Evolutionary conservation across 2,329 filamentous ascomycete species (phyloP), one percentile per base, ranked within the genome.

Genomic region (Paracorniculantispora psalliotae): DNA sequence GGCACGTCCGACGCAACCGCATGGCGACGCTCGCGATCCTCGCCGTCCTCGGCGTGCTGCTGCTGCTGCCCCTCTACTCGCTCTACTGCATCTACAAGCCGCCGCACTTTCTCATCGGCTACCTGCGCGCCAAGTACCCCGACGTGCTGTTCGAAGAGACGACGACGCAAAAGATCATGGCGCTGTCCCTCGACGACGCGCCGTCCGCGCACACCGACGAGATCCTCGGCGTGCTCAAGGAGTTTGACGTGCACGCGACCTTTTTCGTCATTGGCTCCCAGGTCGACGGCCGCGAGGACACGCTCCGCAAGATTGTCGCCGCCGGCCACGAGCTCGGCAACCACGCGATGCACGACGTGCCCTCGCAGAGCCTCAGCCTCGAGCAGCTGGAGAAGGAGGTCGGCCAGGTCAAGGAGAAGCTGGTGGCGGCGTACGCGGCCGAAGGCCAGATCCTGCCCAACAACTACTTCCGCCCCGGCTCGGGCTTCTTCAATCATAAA

Each of bases 251-350:
- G 15, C 83, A 79, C 21, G 92, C 92, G 0, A 96, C 92, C 0
- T 94, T 96, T 71, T 97, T 96, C 72, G 81, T 96, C 33, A 96
- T 96, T 66, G 92, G 92, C 9, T 81, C 81, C 2, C 91, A 96
- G 74, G 85, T 91, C 10, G 65, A 77, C 0, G 71, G 68, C 9
- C 67, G 77, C 28, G 80, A 87, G 67, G 74, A 76, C 6, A 72
- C 80, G 3, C 76, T 91, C 33, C 73, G 79, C 46, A 76, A 82
- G 41, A 75, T 89, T 1, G 77, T 90, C n/a, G 75, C 76, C 39
- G 76, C 74, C 51, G 86, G 86, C 23, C 83, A 89, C 70, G 89
- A 92, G 76, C 77, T 96, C 3, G 92, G 83, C 25, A 96, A 96
- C 73, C 92, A 96, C 73, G 92, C 89, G 10, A 92, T 94, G 90